phyloP scores from a whole-genome alignment of 805 yeast species.

The Spathaspora passalidarum region DNA sequence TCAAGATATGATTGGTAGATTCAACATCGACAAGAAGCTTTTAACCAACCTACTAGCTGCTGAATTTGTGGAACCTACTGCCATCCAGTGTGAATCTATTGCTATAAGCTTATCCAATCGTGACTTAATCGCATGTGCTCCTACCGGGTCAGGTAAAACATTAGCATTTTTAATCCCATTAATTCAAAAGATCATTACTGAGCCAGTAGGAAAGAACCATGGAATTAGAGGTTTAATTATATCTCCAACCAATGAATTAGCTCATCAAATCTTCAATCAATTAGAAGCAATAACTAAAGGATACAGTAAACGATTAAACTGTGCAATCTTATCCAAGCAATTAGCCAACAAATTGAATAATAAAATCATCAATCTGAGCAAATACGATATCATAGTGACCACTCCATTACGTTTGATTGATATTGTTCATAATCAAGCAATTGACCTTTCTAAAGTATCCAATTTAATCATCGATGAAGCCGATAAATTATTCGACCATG shows the following conservation, averaged over 20 bases:
- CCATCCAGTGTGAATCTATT: constrained; percentile 88
- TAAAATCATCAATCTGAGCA: constrained; percentile 53
- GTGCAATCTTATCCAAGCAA: constrained; percentile 69
- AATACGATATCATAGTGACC: constrained; percentile 76
- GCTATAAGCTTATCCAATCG: constrained; percentile 69
- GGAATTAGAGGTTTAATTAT: constrained; percentile 76
- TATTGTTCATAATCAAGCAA: constrained; percentile 56
- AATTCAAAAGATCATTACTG: constrained; percentile 46
- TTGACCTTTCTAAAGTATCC: constrained; percentile 65
- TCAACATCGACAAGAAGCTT: constrained; percentile 57
- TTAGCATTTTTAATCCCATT: constrained; percentile 85
- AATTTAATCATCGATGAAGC: constrained; percentile 91
- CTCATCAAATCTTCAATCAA: constrained; percentile 77
- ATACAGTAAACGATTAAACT: constrained; percentile 44
- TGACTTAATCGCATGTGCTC: constrained; percentile 91
- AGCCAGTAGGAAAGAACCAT: constrained; percentile 27
- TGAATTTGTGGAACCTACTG: constrained; percentile 82
- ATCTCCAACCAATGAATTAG: constrained; percentile 93
- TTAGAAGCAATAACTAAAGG: constrained; percentile 57
- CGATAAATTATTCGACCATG: constrained; percentile 84
- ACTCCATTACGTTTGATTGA: constrained; percentile 91
- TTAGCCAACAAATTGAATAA: constrained; percentile 65
- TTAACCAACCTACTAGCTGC: constrained; percentile 62
- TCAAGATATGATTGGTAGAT: constrained; percentile 71
- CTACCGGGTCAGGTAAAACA: constrained; percentile 98